These are phyloP conservation scores for Phalaenopsis equestris DNA, from an alignment of 106 monocot genomes.

Conservation along the genomic window DNA sequence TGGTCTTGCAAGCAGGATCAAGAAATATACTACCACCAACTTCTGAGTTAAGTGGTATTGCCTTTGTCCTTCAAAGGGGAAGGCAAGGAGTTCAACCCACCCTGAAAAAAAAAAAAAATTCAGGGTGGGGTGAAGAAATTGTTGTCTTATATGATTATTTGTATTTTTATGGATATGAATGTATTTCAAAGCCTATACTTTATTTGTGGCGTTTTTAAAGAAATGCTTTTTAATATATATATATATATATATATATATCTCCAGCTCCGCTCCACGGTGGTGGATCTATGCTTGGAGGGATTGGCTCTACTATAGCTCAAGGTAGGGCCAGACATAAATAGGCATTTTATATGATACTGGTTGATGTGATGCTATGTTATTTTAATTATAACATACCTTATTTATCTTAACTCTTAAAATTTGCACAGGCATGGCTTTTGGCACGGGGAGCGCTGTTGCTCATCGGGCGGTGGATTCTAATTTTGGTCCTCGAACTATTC, in stretches of 20 bases:
- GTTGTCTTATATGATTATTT: not conserved
- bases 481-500: slow-evolving; percentile 79
- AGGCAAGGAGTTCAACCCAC: not conserved
- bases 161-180: not conserved
- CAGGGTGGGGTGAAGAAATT: not conserved
- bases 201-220: not conserved
- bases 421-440: slow-evolving; percentile 74
- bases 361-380: not conserved
- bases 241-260: too few relatives aligned
- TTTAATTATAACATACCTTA: not conserved
- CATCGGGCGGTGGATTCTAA: slow-evolving; percentile 91
- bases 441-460: slow-evolving; percentile 80
- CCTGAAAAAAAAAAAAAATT: not conserved
- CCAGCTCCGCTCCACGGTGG: slow-evolving; percentile 59
- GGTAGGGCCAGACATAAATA: slow-evolving; percentile 19
- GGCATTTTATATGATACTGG: not conserved
- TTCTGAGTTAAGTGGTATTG: not conserved
- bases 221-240: too few relatives aligned
- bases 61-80: slow-evolving; percentile 4
- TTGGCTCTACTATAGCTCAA: slow-evolving; percentile 88
- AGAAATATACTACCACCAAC: slow-evolving; percentile 2
- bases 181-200: not conserved
- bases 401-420: not conserved
- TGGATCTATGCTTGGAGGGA: slow-evolving; percentile 78
- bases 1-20: slow-evolving; percentile 9